A percentile compares a stretch with the other conserved stretches of the same genome.
Evolutionary conservation across 495 filamentous ascomycete genomes (phyloP).

Genomic region (Lepidopterella palustris): DNA sequence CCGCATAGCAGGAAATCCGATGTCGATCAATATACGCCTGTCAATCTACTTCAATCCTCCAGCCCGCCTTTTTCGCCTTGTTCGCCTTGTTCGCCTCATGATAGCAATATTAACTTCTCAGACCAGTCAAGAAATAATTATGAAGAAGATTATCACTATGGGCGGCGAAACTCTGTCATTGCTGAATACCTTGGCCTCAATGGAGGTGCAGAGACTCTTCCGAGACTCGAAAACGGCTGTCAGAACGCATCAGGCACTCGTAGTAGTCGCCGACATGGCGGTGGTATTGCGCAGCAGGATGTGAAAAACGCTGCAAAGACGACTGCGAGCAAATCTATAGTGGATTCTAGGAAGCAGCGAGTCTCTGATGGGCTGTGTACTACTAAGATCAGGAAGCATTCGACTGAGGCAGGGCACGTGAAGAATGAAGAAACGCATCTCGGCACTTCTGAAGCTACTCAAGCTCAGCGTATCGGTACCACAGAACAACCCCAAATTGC

Average conservation of each 20-base stretch:
- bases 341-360: neutral
- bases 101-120: too few species aligned
- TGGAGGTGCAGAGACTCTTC: neutral
- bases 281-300: neutral
- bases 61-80: neutral
- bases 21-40: neutral
- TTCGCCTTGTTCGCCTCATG: too few species aligned
- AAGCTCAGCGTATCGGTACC: too few species aligned
- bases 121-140: too few species aligned
- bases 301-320: neutral
- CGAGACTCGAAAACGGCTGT: neutral
- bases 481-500: too few species aligned
- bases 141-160: neutral
- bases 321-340: neutral
- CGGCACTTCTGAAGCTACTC: neutral
- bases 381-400: slow-evolving; percentile 2
- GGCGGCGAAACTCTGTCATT: slow-evolving; percentile 5
- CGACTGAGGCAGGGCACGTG: neutral
- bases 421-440: too few species aligned
- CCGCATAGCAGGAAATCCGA: neutral
- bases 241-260: neutral
- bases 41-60: slow-evolving; percentile 4
- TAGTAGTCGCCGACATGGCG: neutral
- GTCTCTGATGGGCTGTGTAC: slow-evolving; percentile 9
- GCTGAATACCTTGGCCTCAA: slow-evolving; percentile 10